A percentile compares a stretch with the other conserved stretches of the same genome.
Conservation (phyloP, 768 basidiomycete genomes). For the Trametes cingulata region DNA sequence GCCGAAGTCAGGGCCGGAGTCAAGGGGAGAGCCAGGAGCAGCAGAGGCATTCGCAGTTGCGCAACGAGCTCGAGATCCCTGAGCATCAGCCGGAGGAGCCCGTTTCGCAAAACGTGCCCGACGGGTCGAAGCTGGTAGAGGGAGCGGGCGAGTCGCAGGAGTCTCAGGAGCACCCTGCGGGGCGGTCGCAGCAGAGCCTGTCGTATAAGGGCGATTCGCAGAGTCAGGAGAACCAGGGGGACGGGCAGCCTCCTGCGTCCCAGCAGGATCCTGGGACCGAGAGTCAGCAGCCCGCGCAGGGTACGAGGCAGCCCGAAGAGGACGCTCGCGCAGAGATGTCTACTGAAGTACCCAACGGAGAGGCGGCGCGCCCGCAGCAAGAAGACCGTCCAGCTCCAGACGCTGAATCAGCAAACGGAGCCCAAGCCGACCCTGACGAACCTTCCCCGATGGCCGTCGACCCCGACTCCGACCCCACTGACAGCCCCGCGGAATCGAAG, state of each 20-base stretch:
- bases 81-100: not conserved
- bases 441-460: not conserved
- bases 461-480: too few relatives aligned
- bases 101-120: not conserved
- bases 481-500: not conserved
- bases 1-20: constrained; percentile 22
- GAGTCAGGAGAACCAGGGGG: not conserved
- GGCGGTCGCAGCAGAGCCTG: constrained; percentile 19
- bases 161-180: not conserved
- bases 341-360: not conserved
- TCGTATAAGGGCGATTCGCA: constrained; percentile 24
- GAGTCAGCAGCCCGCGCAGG: not conserved
- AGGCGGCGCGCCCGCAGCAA: too few relatives aligned
- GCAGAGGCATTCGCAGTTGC: constrained; percentile 58
- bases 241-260: not conserved
- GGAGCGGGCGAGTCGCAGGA: not conserved
- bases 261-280: not conserved
- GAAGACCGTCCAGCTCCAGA: too few relatives aligned
- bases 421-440: too few relatives aligned
- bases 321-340: not conserved
- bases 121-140: not conserved
- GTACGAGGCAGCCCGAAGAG: too few relatives aligned
- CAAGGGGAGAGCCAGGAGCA: constrained; percentile 44
- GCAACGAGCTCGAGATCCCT: constrained; percentile 30
- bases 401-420: too few relatives aligned